Conservation (phyloP, 768 basidiomycete species). For the Suillus paluster region DNA sequence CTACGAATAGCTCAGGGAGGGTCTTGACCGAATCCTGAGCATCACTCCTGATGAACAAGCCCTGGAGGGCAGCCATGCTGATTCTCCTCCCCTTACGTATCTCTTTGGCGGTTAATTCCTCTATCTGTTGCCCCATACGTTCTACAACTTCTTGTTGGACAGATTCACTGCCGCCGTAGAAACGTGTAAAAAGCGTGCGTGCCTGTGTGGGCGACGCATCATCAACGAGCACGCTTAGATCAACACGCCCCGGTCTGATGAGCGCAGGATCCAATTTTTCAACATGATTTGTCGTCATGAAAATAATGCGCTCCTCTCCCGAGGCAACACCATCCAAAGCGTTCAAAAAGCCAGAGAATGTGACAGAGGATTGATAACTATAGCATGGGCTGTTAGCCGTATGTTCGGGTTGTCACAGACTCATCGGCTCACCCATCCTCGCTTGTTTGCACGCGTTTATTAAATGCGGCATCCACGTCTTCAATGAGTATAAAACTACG, state of each 20-base stretch:
- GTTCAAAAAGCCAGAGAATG: conserved; percentile 97
- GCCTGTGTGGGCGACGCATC: conserved; percentile 88
- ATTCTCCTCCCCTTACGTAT: conserved; percentile 58
- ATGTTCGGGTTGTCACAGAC: not conserved
- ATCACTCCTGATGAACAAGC: conserved; percentile 84
- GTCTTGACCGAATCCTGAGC: conserved; percentile 58
- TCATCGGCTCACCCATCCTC: conserved; percentile 81
- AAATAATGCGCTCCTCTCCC: conserved; percentile 96
- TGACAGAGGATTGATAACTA: conserved; percentile 93
- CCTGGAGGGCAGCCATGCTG: conserved; percentile 97
- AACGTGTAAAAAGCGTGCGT: conserved; percentile 73
- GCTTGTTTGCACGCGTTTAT: conserved; percentile 85
- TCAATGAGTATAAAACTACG: conserved; percentile 95
- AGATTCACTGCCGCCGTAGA: conserved; percentile 66
- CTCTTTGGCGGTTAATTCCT: conserved; percentile 56
- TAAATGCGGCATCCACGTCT: conserved; percentile 97
- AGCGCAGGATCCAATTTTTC: conserved; percentile 90
- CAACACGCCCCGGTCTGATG: conserved; percentile 94
- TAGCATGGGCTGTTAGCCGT: not conserved
- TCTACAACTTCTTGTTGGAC: conserved; percentile 42
- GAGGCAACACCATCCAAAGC: conserved; percentile 97
- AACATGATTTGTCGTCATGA: conserved; percentile 99
- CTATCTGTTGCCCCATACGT: conserved; percentile 55
- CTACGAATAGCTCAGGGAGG: conserved; percentile 48
- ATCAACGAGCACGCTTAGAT: conserved; percentile 81